phyloP scores from a whole-genome alignment of 441 rosid species.

The Erodium moschatum region DNA sequence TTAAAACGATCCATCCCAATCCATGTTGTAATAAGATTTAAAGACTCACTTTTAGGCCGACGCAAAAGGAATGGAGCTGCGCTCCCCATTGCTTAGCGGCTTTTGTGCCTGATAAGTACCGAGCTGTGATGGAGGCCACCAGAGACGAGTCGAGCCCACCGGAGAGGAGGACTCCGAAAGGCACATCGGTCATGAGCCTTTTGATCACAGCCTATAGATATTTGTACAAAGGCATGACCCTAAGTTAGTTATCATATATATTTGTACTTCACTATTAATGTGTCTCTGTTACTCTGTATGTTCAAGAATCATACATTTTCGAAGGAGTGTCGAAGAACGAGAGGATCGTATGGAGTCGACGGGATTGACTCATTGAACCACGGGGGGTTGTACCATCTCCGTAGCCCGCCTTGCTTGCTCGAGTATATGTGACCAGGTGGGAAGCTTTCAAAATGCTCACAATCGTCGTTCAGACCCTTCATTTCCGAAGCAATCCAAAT shows the following conservation, averaged over 20 bases:
- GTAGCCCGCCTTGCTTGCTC: slow-evolving; percentile 88
- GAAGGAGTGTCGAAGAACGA: slow-evolving; percentile 49
- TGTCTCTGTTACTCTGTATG: background rate
- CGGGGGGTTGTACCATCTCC: slow-evolving; percentile 88
- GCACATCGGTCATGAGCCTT: slow-evolving; percentile 98
- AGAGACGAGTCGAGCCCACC: slow-evolving; percentile 98
- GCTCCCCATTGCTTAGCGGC: slow-evolving; percentile 95
- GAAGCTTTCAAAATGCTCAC: slow-evolving; percentile 74
- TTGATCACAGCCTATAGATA: slow-evolving; percentile 73
- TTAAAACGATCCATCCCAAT: background rate
- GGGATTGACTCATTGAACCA: slow-evolving; percentile 82
- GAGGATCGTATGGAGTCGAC: slow-evolving; percentile 71
- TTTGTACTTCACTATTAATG: background rate
- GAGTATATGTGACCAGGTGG: slow-evolving; percentile 92
- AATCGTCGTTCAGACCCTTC: slow-evolving; percentile 96
- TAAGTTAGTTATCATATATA: no score
- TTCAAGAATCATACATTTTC: slow-evolving; percentile 50
- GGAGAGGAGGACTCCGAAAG: slow-evolving; percentile 94
- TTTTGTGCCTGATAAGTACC: slow-evolving; percentile 57
- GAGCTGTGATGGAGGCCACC: slow-evolving; percentile 89
- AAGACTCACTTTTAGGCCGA: slow-evolving; percentile 69
- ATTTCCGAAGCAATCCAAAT: slow-evolving; percentile 97
- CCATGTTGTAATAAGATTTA: background rate
- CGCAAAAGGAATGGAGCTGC: slow-evolving; percentile 76
- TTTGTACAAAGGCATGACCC: background rate